Conservation (phyloP, 306 rosid species). For the Cyclanthera cordifolia region DNA sequence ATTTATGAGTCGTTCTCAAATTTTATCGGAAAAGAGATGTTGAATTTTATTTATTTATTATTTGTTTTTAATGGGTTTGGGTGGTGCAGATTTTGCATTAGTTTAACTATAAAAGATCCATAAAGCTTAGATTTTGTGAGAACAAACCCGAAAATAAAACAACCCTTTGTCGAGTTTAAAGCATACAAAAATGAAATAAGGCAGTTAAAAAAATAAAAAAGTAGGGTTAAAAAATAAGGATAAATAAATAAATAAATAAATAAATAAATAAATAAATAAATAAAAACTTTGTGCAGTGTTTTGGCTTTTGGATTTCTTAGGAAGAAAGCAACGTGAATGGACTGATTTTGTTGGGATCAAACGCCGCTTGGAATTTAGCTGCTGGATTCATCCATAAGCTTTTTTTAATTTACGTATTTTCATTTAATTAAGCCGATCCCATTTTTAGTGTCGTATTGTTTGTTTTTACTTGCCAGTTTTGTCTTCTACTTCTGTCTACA, state of each 20-base stretch:
- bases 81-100: neutral
- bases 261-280: neutral
- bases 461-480: neutral
- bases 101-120: neutral
- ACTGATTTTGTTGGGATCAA: neutral
- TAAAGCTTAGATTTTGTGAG: neutral
- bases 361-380: conserved; percentile 1
- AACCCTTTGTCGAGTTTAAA: neutral
- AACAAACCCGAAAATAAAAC: neutral
- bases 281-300: neutral
- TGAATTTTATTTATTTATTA: neutral
- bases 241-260: neutral
- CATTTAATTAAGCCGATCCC: neutral
- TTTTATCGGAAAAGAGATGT: too few species aligned
- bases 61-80: neutral
- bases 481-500: neutral
- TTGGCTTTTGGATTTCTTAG: conserved; percentile 3
- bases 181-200: neutral
- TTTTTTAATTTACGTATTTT: neutral
- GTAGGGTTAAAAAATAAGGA: neutral
- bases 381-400: neutral
- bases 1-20: too few species aligned
- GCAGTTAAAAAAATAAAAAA: neutral
- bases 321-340: conserved; percentile 8
- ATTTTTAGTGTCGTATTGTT: conserved; percentile 4